Percentiles rank a stretch among this genome's conserved stretches.
Conservation (phyloP, 768 basidiomycete species). For the Naganishia antarctica region DNA sequence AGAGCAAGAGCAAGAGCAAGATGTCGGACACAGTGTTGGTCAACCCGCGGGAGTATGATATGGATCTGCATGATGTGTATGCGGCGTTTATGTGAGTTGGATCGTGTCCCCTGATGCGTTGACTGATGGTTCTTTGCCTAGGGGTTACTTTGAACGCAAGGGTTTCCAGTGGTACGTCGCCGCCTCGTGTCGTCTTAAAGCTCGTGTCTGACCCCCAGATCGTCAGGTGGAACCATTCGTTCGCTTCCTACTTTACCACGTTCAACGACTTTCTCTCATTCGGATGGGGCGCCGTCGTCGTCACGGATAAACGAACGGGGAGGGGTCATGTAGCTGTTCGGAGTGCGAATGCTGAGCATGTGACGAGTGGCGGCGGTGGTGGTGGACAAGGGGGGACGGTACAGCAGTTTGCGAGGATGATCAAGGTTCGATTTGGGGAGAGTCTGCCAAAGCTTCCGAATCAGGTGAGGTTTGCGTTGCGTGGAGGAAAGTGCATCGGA, state of each 20-base stretch:
- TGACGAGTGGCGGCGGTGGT: constrained; percentile 22
- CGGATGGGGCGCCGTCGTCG: constrained; percentile 46
- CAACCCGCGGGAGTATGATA: constrained; percentile 41
- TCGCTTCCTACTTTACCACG: constrained; percentile 43
- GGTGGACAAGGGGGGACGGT: constrained; percentile 40
- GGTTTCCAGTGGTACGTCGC: constrained; percentile 25
- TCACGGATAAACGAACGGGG: constrained; percentile 26
- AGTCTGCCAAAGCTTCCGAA: constrained; percentile 28
- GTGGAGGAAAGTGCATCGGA: constrained; percentile 29
- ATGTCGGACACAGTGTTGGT: constrained; percentile 33
- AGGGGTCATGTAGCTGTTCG: constrained; percentile 27
- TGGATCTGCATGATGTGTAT: constrained; percentile 47
- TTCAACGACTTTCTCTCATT: constrained; percentile 47
- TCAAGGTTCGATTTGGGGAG: constrained; percentile 33
- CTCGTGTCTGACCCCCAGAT: not conserved
- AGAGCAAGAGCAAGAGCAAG: not conserved
- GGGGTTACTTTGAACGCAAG: constrained; percentile 31
- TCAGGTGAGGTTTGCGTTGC: too few species aligned
- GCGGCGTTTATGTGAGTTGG: constrained; percentile 42
- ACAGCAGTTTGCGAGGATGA: constrained; percentile 47
- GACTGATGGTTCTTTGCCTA: not conserved
- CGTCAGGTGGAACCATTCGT: constrained; percentile 48
- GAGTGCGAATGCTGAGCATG: not conserved
- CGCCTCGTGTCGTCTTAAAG: not conserved
- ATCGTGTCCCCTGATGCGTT: not conserved